Evolutionary conservation across 1,284 basidiomycete species (phyloP).

Genomic region (Neolentinus lepideus): DNA sequence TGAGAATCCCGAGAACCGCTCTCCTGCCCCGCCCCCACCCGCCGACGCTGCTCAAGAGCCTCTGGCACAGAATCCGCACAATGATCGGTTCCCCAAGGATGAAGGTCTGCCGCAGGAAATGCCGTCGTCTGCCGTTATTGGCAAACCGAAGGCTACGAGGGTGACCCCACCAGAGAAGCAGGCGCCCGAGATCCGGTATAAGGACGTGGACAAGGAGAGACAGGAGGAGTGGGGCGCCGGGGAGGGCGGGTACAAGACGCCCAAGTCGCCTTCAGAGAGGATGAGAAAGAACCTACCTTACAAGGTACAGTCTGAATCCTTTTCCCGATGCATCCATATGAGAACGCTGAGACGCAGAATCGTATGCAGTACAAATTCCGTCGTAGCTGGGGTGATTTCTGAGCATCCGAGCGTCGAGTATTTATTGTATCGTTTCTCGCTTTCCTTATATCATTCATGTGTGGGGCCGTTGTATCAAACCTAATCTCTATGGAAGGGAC

Average conservation of each 20-base stretch:
- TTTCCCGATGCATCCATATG: conserved; percentile 10
- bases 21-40: conserved; percentile 21
- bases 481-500: not conserved
- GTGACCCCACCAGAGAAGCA: conserved; percentile 54
- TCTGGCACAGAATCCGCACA: conserved; percentile 13
- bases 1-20: conserved; percentile 10
- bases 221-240: conserved; percentile 70
- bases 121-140: conserved; percentile 11
- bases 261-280: conserved; percentile 59
- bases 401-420: not conserved
- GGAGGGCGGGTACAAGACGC: conserved; percentile 67
- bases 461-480: not conserved
- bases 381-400: conserved; percentile 81
- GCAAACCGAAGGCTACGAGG: conserved; percentile 48
- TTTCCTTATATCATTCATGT: not conserved
- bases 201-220: conserved; percentile 38
- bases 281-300: conserved; percentile 78
- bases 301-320: conserved; percentile 50
- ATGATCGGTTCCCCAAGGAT: conserved; percentile 5
- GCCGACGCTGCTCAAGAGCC: conserved; percentile 12
- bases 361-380: conserved; percentile 83
- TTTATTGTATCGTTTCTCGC: not conserved
- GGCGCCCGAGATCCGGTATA: conserved; percentile 56
- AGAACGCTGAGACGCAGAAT: conserved; percentile 40
- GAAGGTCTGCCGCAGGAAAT: conserved; percentile 10